Evolutionary conservation across 2,329 filamentous ascomycete genomes (phyloP).

Genomic region (Botrytis pseudocinerea): DNA sequence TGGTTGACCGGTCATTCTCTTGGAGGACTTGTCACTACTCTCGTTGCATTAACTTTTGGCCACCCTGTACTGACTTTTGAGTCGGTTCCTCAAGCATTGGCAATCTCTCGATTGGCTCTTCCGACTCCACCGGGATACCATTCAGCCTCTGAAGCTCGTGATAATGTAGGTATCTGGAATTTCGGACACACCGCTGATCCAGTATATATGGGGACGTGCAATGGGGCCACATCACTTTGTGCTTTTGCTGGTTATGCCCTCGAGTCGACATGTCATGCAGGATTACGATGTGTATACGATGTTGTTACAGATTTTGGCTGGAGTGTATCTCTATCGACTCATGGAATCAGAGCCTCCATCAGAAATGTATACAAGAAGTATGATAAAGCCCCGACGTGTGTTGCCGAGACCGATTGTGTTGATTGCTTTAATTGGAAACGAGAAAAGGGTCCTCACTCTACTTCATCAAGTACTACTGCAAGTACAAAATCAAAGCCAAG

Average conservation of each 20-base stretch:
- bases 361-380: conserved; percentile 81
- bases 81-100: conserved; percentile 83
- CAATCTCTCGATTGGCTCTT: conserved; percentile 79
- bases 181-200: conserved; percentile 95
- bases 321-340: conserved; percentile 84
- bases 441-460: conserved; percentile 80
- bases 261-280: conserved; percentile 84
- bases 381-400: conserved; percentile 73
- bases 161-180: conserved; percentile 76
- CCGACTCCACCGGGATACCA: conserved; percentile 70
- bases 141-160: conserved; percentile 58
- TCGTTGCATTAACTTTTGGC: conserved; percentile 86
- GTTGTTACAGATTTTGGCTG: conserved; percentile 87
- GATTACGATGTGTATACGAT: conserved; percentile 83
- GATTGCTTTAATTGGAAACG: conserved; percentile 93
- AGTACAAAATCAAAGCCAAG: conserved; percentile 55
- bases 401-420: conserved; percentile 71
- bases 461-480: conserved; percentile 64
- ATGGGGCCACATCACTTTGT: conserved; percentile 80
- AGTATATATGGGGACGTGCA: conserved; percentile 88
- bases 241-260: conserved; percentile 85
- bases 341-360: conserved; percentile 84
- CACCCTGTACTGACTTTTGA: conserved; percentile 86
- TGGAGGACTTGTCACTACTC: conserved; percentile 81
- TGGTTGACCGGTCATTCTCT: conserved; percentile 92